These are phyloP conservation scores for Candida awuae DNA, from an alignment of 805 yeast genomes.

Conservation along the genomic window DNA sequence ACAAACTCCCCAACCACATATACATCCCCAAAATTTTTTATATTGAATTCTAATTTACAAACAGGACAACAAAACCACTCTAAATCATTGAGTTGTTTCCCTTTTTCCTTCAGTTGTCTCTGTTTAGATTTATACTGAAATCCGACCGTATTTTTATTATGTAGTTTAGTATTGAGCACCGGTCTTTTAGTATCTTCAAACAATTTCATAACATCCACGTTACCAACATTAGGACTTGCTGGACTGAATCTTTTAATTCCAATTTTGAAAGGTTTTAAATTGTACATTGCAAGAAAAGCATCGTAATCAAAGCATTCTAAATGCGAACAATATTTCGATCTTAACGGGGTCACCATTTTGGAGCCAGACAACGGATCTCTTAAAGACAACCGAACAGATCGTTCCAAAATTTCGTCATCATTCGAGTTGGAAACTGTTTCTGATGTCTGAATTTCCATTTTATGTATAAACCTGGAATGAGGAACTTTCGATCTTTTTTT, in stretches of 20 bases:
- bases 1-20: conserved; percentile 27
- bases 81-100: conserved; percentile 19
- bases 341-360: conserved; percentile 24
- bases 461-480: conserved; percentile 12
- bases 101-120: conserved; percentile 15
- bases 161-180: conserved; percentile 15
- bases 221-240: conserved; percentile 12
- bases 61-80: conserved; percentile 30
- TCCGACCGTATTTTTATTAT: conserved; percentile 18
- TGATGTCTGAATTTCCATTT: conserved; percentile 20
- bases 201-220: conserved; percentile 17
- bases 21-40: conserved; percentile 26
- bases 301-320: conserved; percentile 30
- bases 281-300: conserved; percentile 25
- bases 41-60: conserved; percentile 29
- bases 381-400: conserved; percentile 24
- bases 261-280: conserved; percentile 23
- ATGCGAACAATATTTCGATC: conserved; percentile 29
- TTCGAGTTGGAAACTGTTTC: conserved; percentile 9
- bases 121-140: conserved; percentile 19
- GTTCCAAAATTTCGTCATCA: conserved; percentile 27
- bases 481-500: conserved; percentile 11
- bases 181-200: conserved; percentile 23
- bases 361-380: conserved; percentile 29
- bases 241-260: conserved; percentile 15